Evolutionary conservation across 1,284 basidiomycete genomes (phyloP).

Genomic region (Vanrija sp.): DNA sequence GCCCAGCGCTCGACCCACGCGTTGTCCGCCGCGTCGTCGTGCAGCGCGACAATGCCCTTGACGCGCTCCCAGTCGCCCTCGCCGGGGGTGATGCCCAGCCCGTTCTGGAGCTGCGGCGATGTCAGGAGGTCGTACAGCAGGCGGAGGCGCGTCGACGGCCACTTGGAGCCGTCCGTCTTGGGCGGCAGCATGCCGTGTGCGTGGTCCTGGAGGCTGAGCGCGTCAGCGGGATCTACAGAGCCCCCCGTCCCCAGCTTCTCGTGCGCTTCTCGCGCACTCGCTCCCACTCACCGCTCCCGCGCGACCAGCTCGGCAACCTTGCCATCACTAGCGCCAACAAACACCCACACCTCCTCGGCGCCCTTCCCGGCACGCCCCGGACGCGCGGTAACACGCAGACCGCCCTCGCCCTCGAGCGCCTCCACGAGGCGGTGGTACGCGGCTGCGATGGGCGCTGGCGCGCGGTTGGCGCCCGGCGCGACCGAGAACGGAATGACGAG

Average conservation of each 20-base stretch:
- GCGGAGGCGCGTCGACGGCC: constrained; percentile 58
- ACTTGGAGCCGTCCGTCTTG: constrained; percentile 56
- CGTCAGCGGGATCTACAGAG: background rate
- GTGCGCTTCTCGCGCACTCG: background rate
- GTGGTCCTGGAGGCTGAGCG: constrained; percentile 23
- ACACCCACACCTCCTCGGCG: constrained; percentile 71
- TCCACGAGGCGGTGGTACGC: constrained; percentile 24
- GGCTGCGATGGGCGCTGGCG: constrained; percentile 20
- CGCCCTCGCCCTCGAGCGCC: constrained; percentile 37
- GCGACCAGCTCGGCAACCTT: constrained; percentile 65
- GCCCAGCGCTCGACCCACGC: constrained; percentile 44
- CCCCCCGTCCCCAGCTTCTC: too few relatives aligned
- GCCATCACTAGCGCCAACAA: constrained; percentile 66
- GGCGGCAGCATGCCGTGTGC: constrained; percentile 58
- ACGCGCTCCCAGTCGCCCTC: constrained; percentile 70
- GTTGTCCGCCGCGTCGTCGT: constrained; percentile 63
- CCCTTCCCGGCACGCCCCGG: constrained; percentile 32
- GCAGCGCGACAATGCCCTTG: constrained; percentile 73
- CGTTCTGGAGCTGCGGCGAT: constrained; percentile 64
- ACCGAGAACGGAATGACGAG: constrained; percentile 42
- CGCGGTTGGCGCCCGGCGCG: constrained; percentile 2
- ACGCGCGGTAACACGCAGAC: constrained; percentile 34
- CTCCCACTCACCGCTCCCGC: constrained; percentile 63
- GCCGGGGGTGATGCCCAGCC: constrained; percentile 71
- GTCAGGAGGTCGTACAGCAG: constrained; percentile 73